These are phyloP conservation scores for Cladophialophora bantiana DNA, from an alignment of 2,329 filamentous ascomycete species.

Conservation along the genomic window DNA sequence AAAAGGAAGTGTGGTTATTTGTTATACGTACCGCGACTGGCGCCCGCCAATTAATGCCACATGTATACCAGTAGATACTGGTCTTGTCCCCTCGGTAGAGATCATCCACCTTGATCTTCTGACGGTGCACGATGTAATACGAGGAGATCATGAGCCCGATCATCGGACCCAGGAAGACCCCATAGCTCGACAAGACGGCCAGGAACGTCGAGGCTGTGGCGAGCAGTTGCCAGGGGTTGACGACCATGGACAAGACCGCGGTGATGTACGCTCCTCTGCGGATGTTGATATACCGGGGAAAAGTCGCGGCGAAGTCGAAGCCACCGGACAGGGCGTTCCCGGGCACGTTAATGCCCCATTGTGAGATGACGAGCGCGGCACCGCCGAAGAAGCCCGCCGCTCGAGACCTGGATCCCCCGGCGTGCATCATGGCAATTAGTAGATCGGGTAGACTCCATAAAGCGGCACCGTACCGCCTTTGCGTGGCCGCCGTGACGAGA, in stretches of 20 bases:
- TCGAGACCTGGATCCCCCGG: conserved; percentile 47
- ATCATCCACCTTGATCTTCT: conserved; percentile 52
- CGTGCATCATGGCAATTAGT: conserved; percentile 45
- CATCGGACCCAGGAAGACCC: conserved; percentile 56
- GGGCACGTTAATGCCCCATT: conserved; percentile 56
- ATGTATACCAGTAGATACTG: conserved; percentile 53
- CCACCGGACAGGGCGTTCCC: conserved; percentile 60
- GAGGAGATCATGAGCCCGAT: conserved; percentile 44
- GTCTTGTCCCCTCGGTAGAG: conserved; percentile 50
- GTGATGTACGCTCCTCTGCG: conserved; percentile 60
- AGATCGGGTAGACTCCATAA: conserved; percentile 54
- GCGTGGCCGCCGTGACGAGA: conserved; percentile 47
- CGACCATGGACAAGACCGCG: conserved; percentile 52
- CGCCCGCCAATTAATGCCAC: conserved; percentile 56
- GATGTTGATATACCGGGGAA: conserved; percentile 63
- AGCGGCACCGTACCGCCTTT: conserved; percentile 46
- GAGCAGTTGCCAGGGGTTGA: conserved; percentile 62
- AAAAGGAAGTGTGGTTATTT: too few relatives aligned
- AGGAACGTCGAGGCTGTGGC: conserved; percentile 57
- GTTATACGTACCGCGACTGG: conserved; percentile 40
- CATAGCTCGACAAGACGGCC: conserved; percentile 54
- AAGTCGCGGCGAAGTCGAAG: conserved; percentile 63
- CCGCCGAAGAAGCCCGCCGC: conserved; percentile 58
- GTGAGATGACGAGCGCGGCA: conserved; percentile 53
- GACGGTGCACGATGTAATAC: conserved; percentile 47